Conservation (phyloP, 345 rosid genomes). For the Eucalyptus tenuipes region DNA sequence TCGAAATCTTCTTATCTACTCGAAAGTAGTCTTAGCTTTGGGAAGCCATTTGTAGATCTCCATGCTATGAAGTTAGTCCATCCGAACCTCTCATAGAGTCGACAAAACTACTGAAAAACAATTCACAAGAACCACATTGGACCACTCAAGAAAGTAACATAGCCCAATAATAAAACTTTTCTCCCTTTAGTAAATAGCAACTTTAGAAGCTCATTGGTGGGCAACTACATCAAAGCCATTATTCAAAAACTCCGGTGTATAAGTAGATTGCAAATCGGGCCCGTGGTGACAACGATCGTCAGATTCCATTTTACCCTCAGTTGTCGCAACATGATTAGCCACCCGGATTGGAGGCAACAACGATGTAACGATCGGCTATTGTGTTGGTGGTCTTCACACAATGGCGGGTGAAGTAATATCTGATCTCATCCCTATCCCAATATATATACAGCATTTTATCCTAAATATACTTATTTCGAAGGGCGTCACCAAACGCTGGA, state of each 20-base stretch:
- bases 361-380: background rate
- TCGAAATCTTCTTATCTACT: background rate
- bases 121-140: background rate
- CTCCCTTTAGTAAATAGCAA: background rate
- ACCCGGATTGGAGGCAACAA: background rate
- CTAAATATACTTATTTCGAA: background rate
- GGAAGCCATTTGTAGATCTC: background rate
- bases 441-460: background rate
- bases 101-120: background rate
- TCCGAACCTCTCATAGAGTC: background rate
- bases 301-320: background rate
- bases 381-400: background rate
- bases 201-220: background rate
- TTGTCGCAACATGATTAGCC: background rate
- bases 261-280: background rate
- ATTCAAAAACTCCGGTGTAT: background rate
- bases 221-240: background rate
- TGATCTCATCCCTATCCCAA: accelerated
- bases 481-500: background rate
- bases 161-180: background rate
- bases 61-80: background rate
- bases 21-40: background rate
- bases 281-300: background rate
- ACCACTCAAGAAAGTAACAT: background rate
- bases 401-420: background rate